Percentiles rank a stretch among this genome's conserved stretches.
Evolutionary conservation across 2,329 filamentous ascomycete species (phyloP).

Genomic region (Purpureocillium lavendulum): DNA sequence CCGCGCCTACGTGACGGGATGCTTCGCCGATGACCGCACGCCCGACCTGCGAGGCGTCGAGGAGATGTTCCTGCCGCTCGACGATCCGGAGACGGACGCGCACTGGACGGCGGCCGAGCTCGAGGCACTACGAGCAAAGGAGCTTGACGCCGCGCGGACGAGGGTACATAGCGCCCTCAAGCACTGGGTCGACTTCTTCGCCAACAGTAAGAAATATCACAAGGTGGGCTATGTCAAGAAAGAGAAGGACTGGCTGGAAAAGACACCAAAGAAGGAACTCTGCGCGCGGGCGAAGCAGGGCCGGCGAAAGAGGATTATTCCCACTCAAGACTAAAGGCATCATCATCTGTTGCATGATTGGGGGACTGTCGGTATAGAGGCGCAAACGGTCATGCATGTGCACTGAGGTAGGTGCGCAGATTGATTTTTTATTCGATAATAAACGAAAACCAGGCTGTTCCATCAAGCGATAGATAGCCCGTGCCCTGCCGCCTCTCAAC

Average conservation of each 20-base stretch:
- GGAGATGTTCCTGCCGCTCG: slow-evolving; percentile 66
- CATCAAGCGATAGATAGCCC: too few relatives aligned
- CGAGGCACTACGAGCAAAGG: slow-evolving; percentile 46
- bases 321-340: not conserved
- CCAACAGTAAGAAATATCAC: slow-evolving; percentile 70
- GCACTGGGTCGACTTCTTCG: slow-evolving; percentile 82
- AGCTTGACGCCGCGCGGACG: slow-evolving; percentile 54
- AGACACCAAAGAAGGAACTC: slow-evolving; percentile 51
- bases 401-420: too few relatives aligned
- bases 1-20: slow-evolving; percentile 85
- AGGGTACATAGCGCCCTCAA: slow-evolving; percentile 59
- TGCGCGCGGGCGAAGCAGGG: slow-evolving; percentile 62
- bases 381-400: too few relatives aligned
- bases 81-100: slow-evolving; percentile 53
- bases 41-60: slow-evolving; percentile 82
- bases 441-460: too few relatives aligned
- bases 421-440: too few relatives aligned
- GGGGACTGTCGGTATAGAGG: too few relatives aligned
- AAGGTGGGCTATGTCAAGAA: slow-evolving; percentile 68
- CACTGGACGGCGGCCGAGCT: slow-evolving; percentile 48
- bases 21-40: slow-evolving; percentile 78
- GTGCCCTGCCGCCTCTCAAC: too few relatives aligned
- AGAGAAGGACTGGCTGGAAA: slow-evolving; percentile 52
- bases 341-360: too few relatives aligned
- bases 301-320: slow-evolving; percentile 38